A percentile compares a stretch with the other conserved stretches of the same genome.
Conservation (phyloP, 2,329 filamentous ascomycete genomes). For the Alternaria angustiovoidea region DNA sequence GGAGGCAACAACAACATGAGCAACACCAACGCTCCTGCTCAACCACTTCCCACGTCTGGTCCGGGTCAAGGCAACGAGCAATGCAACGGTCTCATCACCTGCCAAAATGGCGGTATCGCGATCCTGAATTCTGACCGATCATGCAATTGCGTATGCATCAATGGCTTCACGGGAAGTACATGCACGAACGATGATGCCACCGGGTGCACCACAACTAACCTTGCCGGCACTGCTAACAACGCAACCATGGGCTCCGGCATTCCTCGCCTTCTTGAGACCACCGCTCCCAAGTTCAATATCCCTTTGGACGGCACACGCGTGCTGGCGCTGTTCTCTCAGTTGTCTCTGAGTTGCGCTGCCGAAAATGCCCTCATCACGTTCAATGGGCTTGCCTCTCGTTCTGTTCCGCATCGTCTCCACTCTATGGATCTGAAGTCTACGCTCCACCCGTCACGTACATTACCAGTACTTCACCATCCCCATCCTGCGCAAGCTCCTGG, state of each 20-base stretch:
- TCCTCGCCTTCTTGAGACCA: constrained; percentile 73
- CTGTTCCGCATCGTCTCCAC: constrained; percentile 20
- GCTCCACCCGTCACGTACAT: constrained; percentile 31
- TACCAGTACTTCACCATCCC: constrained; percentile 36
- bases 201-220: constrained; percentile 63
- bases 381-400: constrained; percentile 59
- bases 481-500: constrained; percentile 23
- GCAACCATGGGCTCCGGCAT: constrained; percentile 84
- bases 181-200: constrained; percentile 61
- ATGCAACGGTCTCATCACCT: constrained; percentile 71
- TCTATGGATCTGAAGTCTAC: constrained; percentile 30
- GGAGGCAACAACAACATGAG: constrained; percentile 34
- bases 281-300: constrained; percentile 75
- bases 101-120: constrained; percentile 82
- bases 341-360: constrained; percentile 78
- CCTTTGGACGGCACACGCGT: constrained; percentile 74
- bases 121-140: constrained; percentile 68
- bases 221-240: constrained; percentile 52
- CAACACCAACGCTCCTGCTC: constrained; percentile 21
- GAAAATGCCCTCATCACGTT: constrained; percentile 92
- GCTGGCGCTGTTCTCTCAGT: constrained; percentile 76
- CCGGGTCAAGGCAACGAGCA: constrained; percentile 27
- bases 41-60: constrained; percentile 31
- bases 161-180: constrained; percentile 77
- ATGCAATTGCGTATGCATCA: constrained; percentile 88